Conservation (phyloP, 371 early-diverging fungal genomes). For the Mucor mucedo region DNA sequence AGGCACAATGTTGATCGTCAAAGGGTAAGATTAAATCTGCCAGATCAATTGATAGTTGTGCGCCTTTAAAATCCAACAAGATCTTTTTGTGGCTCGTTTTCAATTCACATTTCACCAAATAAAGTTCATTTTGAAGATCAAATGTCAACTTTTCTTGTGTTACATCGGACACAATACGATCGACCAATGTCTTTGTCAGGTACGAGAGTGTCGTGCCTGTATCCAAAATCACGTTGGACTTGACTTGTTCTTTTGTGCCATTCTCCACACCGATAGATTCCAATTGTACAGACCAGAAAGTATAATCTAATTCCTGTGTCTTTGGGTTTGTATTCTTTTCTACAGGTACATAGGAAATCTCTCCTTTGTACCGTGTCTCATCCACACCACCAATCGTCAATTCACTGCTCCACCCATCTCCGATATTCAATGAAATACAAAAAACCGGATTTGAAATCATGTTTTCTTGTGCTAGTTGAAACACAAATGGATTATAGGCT, state of each 20-base stretch:
- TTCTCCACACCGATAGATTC: not conserved
- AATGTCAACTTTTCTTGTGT: not conserved
- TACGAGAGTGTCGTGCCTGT: slow-evolving; percentile 43
- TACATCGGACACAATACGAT: slow-evolving; percentile 6
- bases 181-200: slow-evolving; percentile 4
- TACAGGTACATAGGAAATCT: slow-evolving; percentile 48
- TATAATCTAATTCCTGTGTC: slow-evolving; percentile 8
- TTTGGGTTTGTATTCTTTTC: slow-evolving; percentile 13
- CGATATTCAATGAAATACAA: slow-evolving; percentile 17
- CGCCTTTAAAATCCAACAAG: not conserved
- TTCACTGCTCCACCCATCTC: slow-evolving; percentile 33
- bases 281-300: slow-evolving; percentile 14
- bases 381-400: slow-evolving; percentile 67
- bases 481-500: slow-evolving; percentile 24
- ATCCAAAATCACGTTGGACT: slow-evolving; percentile 45
- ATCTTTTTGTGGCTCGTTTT: not conserved
- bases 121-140: slow-evolving; percentile 7
- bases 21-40: slow-evolving; percentile 8
- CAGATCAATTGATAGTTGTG: not conserved
- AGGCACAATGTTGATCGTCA: slow-evolving; percentile 25
- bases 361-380: slow-evolving; percentile 50
- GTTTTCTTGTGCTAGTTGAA: slow-evolving; percentile 15
- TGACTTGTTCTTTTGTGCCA: slow-evolving; percentile 35
- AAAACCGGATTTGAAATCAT: slow-evolving; percentile 28
- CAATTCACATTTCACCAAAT: slow-evolving; percentile 17